A percentile compares a stretch with the other conserved stretches of the same genome.
Evolutionary conservation across 495 filamentous ascomycete species (phyloP).

Genomic region (Lepraria neglecta): DNA sequence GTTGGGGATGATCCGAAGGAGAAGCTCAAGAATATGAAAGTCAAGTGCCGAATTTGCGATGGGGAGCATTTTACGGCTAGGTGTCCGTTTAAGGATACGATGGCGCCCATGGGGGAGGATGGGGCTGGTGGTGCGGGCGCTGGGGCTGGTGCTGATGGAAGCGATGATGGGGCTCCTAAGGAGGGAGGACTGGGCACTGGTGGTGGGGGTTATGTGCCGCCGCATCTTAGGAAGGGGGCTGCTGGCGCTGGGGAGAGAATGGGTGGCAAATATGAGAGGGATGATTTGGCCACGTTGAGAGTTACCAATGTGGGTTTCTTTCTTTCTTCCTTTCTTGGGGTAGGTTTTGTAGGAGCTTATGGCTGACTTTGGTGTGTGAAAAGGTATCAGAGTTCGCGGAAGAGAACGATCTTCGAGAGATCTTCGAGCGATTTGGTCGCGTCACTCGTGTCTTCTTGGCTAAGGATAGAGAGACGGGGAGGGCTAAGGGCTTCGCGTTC

Average conservation of each 20-base stretch:
- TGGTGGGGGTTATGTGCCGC: conserved; percentile 80
- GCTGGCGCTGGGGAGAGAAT: conserved; percentile 71
- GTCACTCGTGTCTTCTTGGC: conserved; percentile 96
- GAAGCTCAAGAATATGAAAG: conserved; percentile 95
- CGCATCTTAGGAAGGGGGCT: conserved; percentile 70
- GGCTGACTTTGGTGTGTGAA: conserved; percentile 21
- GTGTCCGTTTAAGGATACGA: conserved; percentile 81
- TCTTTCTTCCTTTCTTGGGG: not conserved
- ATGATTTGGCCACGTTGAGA: conserved; percentile 90
- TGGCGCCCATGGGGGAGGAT: conserved; percentile 65
- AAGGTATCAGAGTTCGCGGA: conserved; percentile 96
- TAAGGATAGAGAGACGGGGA: conserved; percentile 88
- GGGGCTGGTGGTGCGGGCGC: conserved; percentile 43
- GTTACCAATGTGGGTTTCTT: conserved; percentile 82
- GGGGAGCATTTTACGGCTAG: conserved; percentile 98
- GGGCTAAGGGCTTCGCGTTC: conserved; percentile 97
- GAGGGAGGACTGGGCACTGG: conserved; percentile 59
- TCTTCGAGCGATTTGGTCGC: conserved; percentile 94
- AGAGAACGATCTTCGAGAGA: conserved; percentile 86
- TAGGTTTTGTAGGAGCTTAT: conserved; percentile 5
- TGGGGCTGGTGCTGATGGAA: conserved; percentile 45
- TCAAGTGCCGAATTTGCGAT: conserved; percentile 97
- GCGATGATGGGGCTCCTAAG: conserved; percentile 44
- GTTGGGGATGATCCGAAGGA: conserved; percentile 76
- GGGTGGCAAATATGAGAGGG: conserved; percentile 91